These are phyloP conservation scores for Sequoiadendron giganteum DNA, from an alignment of 75 land plant species.

Conservation along the genomic window DNA sequence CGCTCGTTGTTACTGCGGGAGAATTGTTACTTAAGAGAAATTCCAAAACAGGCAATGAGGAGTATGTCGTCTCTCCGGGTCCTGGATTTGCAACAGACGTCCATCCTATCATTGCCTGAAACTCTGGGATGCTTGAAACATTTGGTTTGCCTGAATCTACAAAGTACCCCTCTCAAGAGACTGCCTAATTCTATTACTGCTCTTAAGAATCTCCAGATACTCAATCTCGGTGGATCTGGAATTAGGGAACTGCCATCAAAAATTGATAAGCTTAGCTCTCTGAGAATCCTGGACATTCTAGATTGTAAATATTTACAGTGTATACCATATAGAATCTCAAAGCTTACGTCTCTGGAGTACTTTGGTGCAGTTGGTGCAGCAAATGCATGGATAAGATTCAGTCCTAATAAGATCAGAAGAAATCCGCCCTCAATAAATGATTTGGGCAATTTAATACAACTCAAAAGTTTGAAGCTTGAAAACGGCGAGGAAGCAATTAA, in stretches of 20 bases:
- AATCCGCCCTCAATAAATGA: neutral
- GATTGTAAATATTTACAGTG: neutral
- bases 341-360: neutral
- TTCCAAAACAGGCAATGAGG: neutral
- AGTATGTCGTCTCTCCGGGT: neutral
- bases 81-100: neutral
- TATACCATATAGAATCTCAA: neutral
- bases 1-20: neutral
- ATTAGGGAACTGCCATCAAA: neutral
- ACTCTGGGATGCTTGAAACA: neutral
- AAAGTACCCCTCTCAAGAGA: neutral
- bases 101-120: neutral
- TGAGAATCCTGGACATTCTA: neutral
- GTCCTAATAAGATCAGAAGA: neutral
- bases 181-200: neutral
- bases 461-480: neutral
- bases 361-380: neutral
- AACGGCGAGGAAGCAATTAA: neutral
- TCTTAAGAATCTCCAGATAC: neutral
- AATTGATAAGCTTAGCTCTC: neutral
- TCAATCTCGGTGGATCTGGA: neutral
- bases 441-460: neutral
- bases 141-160: neutral
- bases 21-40: neutral
- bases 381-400: neutral